Evolutionary conservation across 305 asterid species (phyloP), one percentile per base, ranked within the genome.

Genomic region (Striga hermonthica): DNA sequence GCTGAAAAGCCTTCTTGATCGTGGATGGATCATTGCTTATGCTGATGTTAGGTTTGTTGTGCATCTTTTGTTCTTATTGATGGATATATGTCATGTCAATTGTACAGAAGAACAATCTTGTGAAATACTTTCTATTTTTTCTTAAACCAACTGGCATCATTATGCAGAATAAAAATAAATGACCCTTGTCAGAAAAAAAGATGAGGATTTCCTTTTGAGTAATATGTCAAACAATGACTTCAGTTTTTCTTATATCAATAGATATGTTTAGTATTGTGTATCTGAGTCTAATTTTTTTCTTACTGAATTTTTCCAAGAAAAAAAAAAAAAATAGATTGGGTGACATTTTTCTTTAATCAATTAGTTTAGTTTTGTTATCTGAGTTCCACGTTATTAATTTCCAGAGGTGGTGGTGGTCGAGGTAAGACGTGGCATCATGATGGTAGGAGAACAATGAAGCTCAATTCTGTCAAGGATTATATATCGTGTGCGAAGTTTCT

Each of bases 1-100:
- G 86, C 86, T 84, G 65, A 93, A 90, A 80, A 93, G 97, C 80
- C 95, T 93, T 75, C 97, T 93, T 54, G 97, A 93, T 79, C 99
- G 96, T 73, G 97, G 96, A 70, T 90, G 99, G 99, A 84, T 90
- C 62, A 81, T 93, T 68, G 99, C 97, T 63, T 88, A 85, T 78
- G 95, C 97, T 56, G 95, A 93, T 81, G 99, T 90, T 67, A 90
- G 99, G 97, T 92, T 70, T 50, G 83, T 74, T 69, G n/a, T 22
- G 31, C 31, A 22, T 22, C 31, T 22, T 22, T 22, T 22, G 31
- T 22, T 2, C 31, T 22, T 22, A 22, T 22, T 22, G n/a, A n/a
- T n/a, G n/a, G n/a, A n/a, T n/a, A n/a, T n/a, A 1, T 22, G 31
- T 22, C 31, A 22, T 48, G 8, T 48, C 31, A 9, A 52, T 52